Base-by-base conservation (phyloP, 192 early-diverging fungal species). In the Umbelopsis ramanniana region DNA sequence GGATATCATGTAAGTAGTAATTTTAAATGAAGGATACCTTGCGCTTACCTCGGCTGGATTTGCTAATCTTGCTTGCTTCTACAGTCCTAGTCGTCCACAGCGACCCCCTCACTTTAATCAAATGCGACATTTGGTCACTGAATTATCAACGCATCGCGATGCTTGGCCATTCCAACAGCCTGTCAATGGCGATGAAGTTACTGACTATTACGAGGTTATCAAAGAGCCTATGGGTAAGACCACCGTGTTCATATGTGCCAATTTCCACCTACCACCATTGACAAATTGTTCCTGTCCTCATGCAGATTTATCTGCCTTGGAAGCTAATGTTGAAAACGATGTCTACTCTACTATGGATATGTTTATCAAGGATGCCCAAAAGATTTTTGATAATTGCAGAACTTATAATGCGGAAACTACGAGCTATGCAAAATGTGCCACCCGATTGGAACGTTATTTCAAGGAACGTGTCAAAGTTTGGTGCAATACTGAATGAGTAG, bases 81-180 rank as follows among this genome's bases (percentile, higher is more conserved):
- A 22, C 46, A 81, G 79, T 71, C 72, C 79, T 21, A 82, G 67
- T 24, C 79, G 79, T 67, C 82, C 73, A 47, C 85, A 76, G 69
- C 80, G 84, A 70, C 76, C 82, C 12, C 82, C 89, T 7, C 82
- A 90, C 57, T 90, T 89, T 77, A 85, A 83, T 47, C 79, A 86
- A n/a, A 87, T 93, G 88, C 84, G 86, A 53, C 89, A 84, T 60
- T 78, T 97, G n/a, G 88, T 94, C 2, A 79, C 87, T 47, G 94
- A 94, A 69, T 85, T 97, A 74, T 78, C 88, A 71, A 89, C 88
- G 6, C 92, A 97, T 79, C 78, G 86, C 0, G 84, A 87, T 24
- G 86, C 95, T 9, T 98, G 97, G 97, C 96, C 98, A 8, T 99
- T 99, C 79, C 87, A 87, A 70, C 89, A 94, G 46, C 95, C 97